Evolutionary conservation across 2,329 filamentous ascomycete species (phyloP), one percentile per base, ranked within the genome.

Genomic region (Blastomyces gilchristii): DNA sequence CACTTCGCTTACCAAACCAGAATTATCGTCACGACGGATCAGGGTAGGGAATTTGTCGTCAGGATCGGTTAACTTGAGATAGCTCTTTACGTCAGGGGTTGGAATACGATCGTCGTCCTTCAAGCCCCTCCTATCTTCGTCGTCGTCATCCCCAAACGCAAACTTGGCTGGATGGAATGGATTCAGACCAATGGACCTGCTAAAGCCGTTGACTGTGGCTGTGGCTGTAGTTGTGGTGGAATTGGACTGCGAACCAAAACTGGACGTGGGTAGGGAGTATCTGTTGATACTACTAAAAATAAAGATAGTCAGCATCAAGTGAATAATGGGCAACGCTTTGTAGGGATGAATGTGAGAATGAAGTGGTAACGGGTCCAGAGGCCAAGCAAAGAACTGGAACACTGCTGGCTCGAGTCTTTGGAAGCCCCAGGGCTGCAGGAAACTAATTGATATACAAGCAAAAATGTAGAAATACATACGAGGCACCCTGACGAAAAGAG

Each of bases 261-360:
- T 74, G 43, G 70, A 90, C 60, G 93, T 89, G 41, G 93, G 93
- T 89, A 97, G 92, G 4, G 93, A 97, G 76, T 96, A 96, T 67
- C 93, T 88, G 74, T 96, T 95, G 65, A 87, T 82, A 68, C 90
- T 95, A 69, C 18, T 37, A 22, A 4, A 49, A 49, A 59, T 45
- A n/a, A n/a, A 25, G 6, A 12, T 25, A 31, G 56, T 58, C n/a
- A 58, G 56, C 43, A 31, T 8, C n/a, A 16, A 47, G 43, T 49
- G 57, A 59, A 47, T 41, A 14, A 12, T n/a, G 3, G 12, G 4
- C 0, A 25, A 47, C n/a, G 11, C 39, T 34, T 22, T 2, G 28
- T 3, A 54, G 11, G 39, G 25, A 47, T 9, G 39, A 47, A 31
- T 59, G 41, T 7, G 58, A 64, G 60, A 52, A 4, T 31, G 2